Conservation (phyloP, 2,329 filamentous ascomycete species). For the Talaromyces amestolkiae region DNA sequence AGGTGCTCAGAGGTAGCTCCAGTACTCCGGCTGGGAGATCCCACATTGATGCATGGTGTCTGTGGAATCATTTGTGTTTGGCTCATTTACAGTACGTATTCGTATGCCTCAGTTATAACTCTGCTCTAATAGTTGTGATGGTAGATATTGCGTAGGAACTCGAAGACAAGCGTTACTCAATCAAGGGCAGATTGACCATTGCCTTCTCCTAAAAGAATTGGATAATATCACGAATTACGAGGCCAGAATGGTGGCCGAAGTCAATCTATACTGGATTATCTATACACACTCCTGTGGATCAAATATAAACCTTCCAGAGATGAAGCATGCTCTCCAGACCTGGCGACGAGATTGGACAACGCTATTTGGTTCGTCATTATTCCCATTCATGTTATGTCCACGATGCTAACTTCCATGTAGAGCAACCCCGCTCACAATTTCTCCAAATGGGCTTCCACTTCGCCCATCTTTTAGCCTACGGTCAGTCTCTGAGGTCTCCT, state of each 20-base stretch:
- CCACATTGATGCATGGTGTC: slow-evolving; percentile 33
- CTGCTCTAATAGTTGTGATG: neutral
- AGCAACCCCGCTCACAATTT: slow-evolving; percentile 47
- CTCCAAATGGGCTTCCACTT: slow-evolving; percentile 49
- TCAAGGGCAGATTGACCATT: slow-evolving; percentile 38
- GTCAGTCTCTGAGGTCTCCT: slow-evolving; percentile 37
- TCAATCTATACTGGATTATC: slow-evolving; percentile 47
- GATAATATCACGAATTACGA: slow-evolving; percentile 46
- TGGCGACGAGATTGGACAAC: slow-evolving; percentile 44
- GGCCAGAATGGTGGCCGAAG: slow-evolving; percentile 47
- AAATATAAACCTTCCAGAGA: slow-evolving; percentile 34
- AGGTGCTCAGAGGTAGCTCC: slow-evolving; percentile 13
- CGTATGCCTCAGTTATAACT: neutral
- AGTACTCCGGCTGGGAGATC: slow-evolving; percentile 20
- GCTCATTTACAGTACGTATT: slow-evolving; percentile 39
- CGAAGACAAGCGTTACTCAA: slow-evolving; percentile 40
- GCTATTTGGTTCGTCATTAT: slow-evolving; percentile 34
- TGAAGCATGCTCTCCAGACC: slow-evolving; percentile 33
- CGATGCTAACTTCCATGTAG: slow-evolving; percentile 22
- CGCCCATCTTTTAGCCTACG: slow-evolving; percentile 44
- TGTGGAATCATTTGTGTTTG: slow-evolving; percentile 48
- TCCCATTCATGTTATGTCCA: too few species aligned
- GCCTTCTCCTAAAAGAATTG: slow-evolving; percentile 37
- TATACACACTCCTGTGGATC: slow-evolving; percentile 38
- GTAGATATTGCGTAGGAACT: slow-evolving; percentile 44